Conservation (phyloP, 192 early-diverging fungal species). For the Umbelopsis isabellina region DNA sequence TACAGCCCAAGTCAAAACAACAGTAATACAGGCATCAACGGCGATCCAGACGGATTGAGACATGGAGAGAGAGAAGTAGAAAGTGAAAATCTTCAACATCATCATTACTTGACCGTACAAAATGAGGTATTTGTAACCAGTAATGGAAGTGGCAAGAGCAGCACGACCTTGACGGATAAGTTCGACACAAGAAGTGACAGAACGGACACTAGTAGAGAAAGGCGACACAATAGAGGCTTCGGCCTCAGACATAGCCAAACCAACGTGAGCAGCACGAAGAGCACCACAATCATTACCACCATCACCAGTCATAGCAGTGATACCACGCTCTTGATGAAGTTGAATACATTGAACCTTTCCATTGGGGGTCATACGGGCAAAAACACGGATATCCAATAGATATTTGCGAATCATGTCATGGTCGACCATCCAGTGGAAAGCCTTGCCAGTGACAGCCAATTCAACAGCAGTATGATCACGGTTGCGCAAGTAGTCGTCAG, state of each 20-base stretch:
- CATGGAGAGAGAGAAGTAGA: conserved; percentile 68
- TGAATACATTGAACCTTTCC: conserved; percentile 78
- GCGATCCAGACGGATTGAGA: conserved; percentile 70
- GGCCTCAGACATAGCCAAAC: conserved; percentile 78
- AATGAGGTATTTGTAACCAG: conserved; percentile 68
- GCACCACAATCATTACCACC: conserved; percentile 87
- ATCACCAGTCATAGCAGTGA: conserved; percentile 86
- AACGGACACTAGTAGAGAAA: conserved; percentile 69
- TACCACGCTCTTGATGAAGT: conserved; percentile 72
- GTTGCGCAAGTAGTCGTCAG: conserved; percentile 34
- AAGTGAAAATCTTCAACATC: conserved; percentile 61
- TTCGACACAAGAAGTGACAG: conserved; percentile 69
- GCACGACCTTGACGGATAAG: conserved; percentile 71
- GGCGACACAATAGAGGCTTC: conserved; percentile 84
- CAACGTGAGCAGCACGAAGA: conserved; percentile 80
- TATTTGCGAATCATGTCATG: conserved; percentile 49
- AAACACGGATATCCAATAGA: conserved; percentile 72
- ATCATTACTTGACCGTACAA: conserved; percentile 71
- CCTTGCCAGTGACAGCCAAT: conserved; percentile 73
- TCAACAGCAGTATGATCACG: conserved; percentile 52
- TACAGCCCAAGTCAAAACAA: conserved; percentile 62
- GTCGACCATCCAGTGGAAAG: conserved; percentile 59
- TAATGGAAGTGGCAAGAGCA: conserved; percentile 70
- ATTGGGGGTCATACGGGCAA: conserved; percentile 79
- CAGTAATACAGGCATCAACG: conserved; percentile 69